Base-by-base conservation (phyloP, 768 basidiomycete genomes). In the Lanmaoa pseudosensibilis region DNA sequence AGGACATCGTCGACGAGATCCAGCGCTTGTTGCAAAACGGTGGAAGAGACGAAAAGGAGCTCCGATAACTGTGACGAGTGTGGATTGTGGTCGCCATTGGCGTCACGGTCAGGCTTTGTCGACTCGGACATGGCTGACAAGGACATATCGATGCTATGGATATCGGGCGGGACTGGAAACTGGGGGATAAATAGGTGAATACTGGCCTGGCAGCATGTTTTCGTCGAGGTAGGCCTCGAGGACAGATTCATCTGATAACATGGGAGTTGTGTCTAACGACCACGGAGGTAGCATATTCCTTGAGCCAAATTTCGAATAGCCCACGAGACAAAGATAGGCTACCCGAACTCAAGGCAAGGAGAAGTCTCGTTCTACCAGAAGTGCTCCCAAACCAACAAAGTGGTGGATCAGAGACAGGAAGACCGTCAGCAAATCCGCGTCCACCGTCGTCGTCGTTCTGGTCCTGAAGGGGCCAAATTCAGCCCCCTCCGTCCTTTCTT, bases 381-480 rank as follows among this genome's bases (percentile, higher is more conserved):
- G 69, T 75, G 65, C 64, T 78, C 81, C 77, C 46, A 59, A 68
- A 69, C 73, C 69, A 63, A 69, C 65, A 60, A 65, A 57, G 58
- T 66, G 68, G 68, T 67, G 77, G 82, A 77, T 80, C 81, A 84
- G 90, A 90, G 90, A 90, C 88, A 81, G 86, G 85, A 80, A 79
- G 75, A 72, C 50, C 46, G 60, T 64, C 58, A 49, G 23, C 39
- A 44, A 54, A 56, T 56, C 65, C 64, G 60, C 63, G 65, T 79
- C 83, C 70, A 78, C 86, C 88, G 90, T 92, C 90, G 79, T 92
- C 90, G 80, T 86, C 85, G 78, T 81, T 84, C 84, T 85, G 86
- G 80, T 71, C 53, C 46, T 60, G 61, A 62, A 46, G 59, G 60
- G 52, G 53, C 61, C 50, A 50, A 54, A 58, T 44, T 37, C 46